A percentile compares a stretch with the other conserved stretches of the same genome.
These are phyloP conservation scores for Spizellomyces punctatus DNA, from an alignment of 192 early-diverging fungal genomes.

Conservation along the genomic window DNA sequence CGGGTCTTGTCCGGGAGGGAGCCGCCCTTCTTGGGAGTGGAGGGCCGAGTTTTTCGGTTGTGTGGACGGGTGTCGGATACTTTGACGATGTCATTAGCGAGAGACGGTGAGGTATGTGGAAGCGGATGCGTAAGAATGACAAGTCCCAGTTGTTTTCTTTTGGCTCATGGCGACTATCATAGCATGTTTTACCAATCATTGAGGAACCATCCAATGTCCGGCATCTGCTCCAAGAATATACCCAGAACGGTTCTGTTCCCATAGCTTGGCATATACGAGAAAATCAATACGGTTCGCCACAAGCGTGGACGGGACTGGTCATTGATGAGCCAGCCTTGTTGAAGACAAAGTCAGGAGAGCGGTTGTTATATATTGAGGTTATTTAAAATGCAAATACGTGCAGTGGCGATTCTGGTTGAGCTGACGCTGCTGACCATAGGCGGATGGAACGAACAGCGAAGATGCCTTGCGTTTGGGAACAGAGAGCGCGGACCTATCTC, in stretches of 20 bases:
- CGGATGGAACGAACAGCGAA: slow-evolving; percentile 27
- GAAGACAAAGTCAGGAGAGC: slow-evolving; percentile 14
- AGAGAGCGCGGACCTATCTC: slow-evolving; percentile 10
- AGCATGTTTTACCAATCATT: slow-evolving; percentile 28
- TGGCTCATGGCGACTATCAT: not conserved
- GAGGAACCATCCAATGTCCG: slow-evolving; percentile 13
- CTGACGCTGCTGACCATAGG: not conserved
- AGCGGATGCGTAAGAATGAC: not conserved
- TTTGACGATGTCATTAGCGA: slow-evolving; percentile 18
- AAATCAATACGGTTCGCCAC: slow-evolving; percentile 20
- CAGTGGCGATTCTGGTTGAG: not conserved
- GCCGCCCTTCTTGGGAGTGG: slow-evolving; percentile 22
- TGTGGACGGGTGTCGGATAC: slow-evolving; percentile 24
- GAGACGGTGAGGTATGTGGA: slow-evolving; percentile 14
- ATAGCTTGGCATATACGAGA: slow-evolving; percentile 23
- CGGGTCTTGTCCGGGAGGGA: slow-evolving; percentile 18
- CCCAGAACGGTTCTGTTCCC: slow-evolving; percentile 19
- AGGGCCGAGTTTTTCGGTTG: slow-evolving; percentile 18
- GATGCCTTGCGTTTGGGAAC: slow-evolving; percentile 24
- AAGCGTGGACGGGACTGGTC: slow-evolving; percentile 12
- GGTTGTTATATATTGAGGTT: slow-evolving; percentile 26
- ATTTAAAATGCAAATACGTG: not conserved
- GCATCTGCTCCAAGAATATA: slow-evolving; percentile 11
- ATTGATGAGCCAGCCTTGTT: slow-evolving; percentile 20
- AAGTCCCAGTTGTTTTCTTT: not conserved